Evolutionary conservation across 1,139 yeast genomes (phyloP).

Genomic region (Blastobotrys persicus): DNA sequence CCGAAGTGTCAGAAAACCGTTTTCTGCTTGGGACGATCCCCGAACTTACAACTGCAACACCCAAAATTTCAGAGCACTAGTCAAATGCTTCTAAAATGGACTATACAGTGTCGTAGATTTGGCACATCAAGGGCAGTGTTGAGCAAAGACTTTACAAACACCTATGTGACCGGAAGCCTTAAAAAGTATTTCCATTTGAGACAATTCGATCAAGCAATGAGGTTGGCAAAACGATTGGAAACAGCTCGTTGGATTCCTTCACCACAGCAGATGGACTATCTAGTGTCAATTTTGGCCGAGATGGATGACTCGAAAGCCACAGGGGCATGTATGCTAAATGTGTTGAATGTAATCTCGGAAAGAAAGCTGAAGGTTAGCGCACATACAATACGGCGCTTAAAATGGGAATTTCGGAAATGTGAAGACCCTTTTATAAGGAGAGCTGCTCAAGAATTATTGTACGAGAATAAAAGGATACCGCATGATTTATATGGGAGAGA

Average conservation of each 20-base stretch:
- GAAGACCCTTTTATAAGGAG: background rate
- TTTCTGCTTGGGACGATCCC: background rate
- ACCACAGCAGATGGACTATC: slow-evolving; percentile 4
- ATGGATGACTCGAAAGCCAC: background rate
- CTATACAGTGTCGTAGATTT: background rate
- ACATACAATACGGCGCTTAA: background rate
- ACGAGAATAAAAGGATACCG: background rate
- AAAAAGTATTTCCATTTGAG: slow-evolving; percentile 13
- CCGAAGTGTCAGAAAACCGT: background rate
- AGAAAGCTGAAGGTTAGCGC: slow-evolving; percentile 1
- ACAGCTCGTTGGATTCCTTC: slow-evolving; percentile 1
- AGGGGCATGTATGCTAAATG: slow-evolving; percentile 1
- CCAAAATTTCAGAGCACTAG: background rate
- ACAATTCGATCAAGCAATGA: slow-evolving; percentile 13
- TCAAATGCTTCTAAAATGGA: background rate
- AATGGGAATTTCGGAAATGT: slow-evolving; percentile 1
- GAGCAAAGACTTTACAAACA: background rate
- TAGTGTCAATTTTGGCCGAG: slow-evolving; percentile 1
- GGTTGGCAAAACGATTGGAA: slow-evolving; percentile 10
- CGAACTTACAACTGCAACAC: background rate
- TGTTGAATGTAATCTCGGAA: background rate
- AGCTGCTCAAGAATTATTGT: background rate
- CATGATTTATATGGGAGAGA: background rate
- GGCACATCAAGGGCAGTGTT: background rate
- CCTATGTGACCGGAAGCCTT: slow-evolving; percentile 2